These are phyloP conservation scores for Debaryomyces coudertii DNA, from an alignment of 1,139 yeast genomes.

Conservation along the genomic window DNA sequence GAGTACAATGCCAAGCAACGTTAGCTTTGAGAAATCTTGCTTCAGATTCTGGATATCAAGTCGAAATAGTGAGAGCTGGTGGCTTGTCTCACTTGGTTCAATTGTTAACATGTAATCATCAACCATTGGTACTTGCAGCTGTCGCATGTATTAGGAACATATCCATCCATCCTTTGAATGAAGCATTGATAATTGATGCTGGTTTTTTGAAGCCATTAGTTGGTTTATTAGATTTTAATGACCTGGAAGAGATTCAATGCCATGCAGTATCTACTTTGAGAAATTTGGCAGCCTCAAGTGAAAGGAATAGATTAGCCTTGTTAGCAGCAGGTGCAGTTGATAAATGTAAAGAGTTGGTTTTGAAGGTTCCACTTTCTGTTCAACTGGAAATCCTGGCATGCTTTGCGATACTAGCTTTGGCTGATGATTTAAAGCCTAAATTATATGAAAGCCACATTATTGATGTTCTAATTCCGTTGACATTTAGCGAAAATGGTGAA, in stretches of 20 bases:
- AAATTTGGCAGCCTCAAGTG: conserved; percentile 94
- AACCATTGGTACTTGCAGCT: conserved; percentile 91
- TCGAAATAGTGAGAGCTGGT: conserved; percentile 93
- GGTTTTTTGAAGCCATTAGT: conserved; percentile 93
- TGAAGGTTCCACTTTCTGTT: conserved; percentile 81
- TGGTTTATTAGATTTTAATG: conserved; percentile 77
- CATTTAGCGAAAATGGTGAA: conserved; percentile 85
- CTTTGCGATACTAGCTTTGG: conserved; percentile 92
- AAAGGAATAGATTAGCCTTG: conserved; percentile 87
- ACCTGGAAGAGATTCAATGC: conserved; percentile 95
- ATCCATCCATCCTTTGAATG: conserved; percentile 94
- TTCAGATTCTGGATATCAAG: conserved; percentile 88
- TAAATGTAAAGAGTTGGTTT: conserved; percentile 86
- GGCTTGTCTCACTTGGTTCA: conserved; percentile 92
- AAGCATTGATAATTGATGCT: conserved; percentile 92
- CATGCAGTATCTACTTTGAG: conserved; percentile 96
- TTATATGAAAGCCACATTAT: conserved; percentile 83
- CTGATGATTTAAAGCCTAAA: conserved; percentile 90
- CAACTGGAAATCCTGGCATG: conserved; percentile 98
- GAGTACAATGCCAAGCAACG: conserved; percentile 98
- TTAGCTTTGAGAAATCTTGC: conserved; percentile 94
- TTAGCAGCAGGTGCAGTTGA: conserved; percentile 95
- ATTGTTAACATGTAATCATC: conserved; percentile 84
- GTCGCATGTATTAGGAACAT: conserved; percentile 98
- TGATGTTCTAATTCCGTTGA: conserved; percentile 88